These are phyloP conservation scores for Amylocystis lapponica DNA, from an alignment of 768 basidiomycete genomes.

Conservation along the genomic window DNA sequence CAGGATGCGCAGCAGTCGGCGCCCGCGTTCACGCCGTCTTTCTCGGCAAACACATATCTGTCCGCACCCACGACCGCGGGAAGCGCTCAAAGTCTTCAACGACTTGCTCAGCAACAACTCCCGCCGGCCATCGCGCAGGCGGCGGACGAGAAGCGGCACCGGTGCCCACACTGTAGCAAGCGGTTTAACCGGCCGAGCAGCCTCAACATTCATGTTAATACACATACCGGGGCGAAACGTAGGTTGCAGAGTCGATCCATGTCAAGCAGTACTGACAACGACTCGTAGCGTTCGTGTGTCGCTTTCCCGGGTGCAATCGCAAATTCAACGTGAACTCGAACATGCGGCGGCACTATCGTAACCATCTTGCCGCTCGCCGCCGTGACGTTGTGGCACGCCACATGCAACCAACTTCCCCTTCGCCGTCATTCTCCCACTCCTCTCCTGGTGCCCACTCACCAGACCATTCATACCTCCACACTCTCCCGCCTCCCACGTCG, in stretches of 20 bases:
- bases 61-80: constrained; percentile 5
- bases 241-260: constrained; percentile 27
- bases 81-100: constrained; percentile 7
- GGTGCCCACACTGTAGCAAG: constrained; percentile 46
- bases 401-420: constrained; percentile 7
- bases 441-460: background rate
- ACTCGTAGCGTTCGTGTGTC: constrained; percentile 61
- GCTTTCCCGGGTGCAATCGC: constrained; percentile 66
- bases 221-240: constrained; percentile 68
- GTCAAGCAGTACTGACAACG: background rate
- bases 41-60: constrained; percentile 2
- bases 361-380: constrained; percentile 36
- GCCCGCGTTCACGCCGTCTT: background rate
- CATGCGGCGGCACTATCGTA: constrained; percentile 76
- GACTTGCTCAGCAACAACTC: background rate
- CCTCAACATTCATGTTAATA: constrained; percentile 59
- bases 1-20: background rate
- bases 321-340: constrained; percentile 84
- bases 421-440: constrained; percentile 1
- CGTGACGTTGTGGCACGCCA: constrained; percentile 9
- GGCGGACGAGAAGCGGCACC: constrained; percentile 24
- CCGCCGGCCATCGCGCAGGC: background rate
- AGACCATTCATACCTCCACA: background rate
- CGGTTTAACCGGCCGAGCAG: constrained; percentile 68
- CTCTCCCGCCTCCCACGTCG: background rate